Evolutionary conservation across 768 basidiomycete genomes (phyloP).

Genomic region (Rhodotorula babjevae): DNA sequence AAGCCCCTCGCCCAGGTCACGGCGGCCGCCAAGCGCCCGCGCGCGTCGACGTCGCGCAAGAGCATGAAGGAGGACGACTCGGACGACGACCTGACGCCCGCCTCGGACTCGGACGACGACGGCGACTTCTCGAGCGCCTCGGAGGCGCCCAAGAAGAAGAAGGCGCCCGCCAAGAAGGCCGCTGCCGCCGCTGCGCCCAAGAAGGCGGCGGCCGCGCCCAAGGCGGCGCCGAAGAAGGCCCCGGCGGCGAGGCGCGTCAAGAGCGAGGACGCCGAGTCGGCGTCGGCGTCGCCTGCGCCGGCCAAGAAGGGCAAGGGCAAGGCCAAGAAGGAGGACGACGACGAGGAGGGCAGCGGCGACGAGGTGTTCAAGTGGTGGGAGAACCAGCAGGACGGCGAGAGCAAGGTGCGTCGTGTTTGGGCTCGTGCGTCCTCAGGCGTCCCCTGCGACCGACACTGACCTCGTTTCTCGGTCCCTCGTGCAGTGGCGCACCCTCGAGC

Average conservation of each 20-base stretch:
- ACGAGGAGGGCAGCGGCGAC: slow-evolving; percentile 48
- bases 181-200: slow-evolving; percentile 48
- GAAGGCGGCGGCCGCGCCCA: slow-evolving; percentile 41
- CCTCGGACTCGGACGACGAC: slow-evolving; percentile 48
- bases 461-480: no score
- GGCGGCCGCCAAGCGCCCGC: slow-evolving; percentile 33
- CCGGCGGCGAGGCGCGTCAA: slow-evolving; percentile 40
- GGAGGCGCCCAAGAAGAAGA: slow-evolving; percentile 51
- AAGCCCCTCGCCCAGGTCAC: slow-evolving; percentile 37
- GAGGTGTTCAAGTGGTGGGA: slow-evolving; percentile 57
- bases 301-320: slow-evolving; percentile 51
- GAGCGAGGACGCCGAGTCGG: slow-evolving; percentile 42
- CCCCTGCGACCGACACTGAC: no score
- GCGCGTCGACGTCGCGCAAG: slow-evolving; percentile 47
- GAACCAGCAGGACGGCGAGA: slow-evolving; percentile 51
- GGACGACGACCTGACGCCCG: slow-evolving; percentile 50
- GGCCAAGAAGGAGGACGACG: slow-evolving; percentile 53
- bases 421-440: slow-evolving; percentile 51
- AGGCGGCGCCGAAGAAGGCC: slow-evolving; percentile 49
- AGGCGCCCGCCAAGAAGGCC: slow-evolving; percentile 46
- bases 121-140: slow-evolving; percentile 47
- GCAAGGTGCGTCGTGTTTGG: no score
- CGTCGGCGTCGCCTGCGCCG: slow-evolving; percentile 36
- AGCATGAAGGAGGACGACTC: slow-evolving; percentile 31
- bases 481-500: slow-evolving; percentile 94